Evolutionary conservation across 306 rosid species (phyloP).

Genomic region (Rubus parviflorus): DNA sequence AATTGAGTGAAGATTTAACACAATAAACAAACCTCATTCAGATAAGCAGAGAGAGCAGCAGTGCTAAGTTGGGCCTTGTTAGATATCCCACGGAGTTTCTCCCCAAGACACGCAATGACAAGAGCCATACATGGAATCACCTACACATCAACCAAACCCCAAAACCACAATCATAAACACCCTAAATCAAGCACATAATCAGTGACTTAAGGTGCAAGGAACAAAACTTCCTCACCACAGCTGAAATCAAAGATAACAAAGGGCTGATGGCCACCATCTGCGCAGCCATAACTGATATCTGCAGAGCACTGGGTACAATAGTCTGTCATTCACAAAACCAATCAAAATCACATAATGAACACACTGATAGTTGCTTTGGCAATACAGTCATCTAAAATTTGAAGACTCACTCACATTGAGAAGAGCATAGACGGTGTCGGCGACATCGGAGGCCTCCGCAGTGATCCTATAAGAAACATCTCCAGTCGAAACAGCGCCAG

Average conservation of each 20-base stretch:
- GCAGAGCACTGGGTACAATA: conserved; percentile 75
- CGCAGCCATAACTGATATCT: conserved; percentile 67
- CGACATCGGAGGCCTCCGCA: conserved; percentile 83
- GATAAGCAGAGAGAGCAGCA: conserved; percentile 81
- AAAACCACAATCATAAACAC: conserved; percentile 22
- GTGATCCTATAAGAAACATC: conserved; percentile 79
- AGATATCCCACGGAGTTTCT: conserved; percentile 64
- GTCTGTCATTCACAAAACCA: conserved; percentile 46
- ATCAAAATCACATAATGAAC: conserved; percentile 3
- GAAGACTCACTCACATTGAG: conserved; percentile 54
- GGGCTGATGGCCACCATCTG: conserved; percentile 82
- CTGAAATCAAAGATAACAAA: conserved; percentile 64
- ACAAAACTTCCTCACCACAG: conserved; percentile 53
- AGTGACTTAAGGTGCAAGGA: not conserved
- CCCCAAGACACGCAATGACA: conserved; percentile 63
- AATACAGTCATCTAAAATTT: too few relatives aligned
- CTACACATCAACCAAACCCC: conserved; percentile 35
- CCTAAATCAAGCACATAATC: conserved; percentile 4
- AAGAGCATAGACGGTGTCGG: conserved; percentile 56
- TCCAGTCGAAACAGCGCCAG: conserved; percentile 48
- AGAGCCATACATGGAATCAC: conserved; percentile 74
- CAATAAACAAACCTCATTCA: conserved; percentile 62
- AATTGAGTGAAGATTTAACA: not conserved
- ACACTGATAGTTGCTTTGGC: not conserved
- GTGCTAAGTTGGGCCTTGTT: conserved; percentile 57